These are phyloP conservation scores for Bassia scoparia DNA, from an alignment of 148 eudicot species.

Conservation along the genomic window DNA sequence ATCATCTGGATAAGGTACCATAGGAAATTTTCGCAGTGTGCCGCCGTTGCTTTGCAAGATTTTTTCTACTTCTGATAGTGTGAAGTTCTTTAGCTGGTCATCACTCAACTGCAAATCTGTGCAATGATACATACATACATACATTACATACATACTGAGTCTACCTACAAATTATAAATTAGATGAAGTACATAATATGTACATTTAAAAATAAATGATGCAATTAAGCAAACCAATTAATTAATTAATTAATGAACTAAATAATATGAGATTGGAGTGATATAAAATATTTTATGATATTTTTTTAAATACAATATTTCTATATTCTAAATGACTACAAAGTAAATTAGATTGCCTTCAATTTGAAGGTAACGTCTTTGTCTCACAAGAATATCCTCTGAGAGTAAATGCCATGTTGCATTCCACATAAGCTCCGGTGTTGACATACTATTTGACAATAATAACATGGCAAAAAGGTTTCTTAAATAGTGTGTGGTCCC, in stretches of 20 bases:
- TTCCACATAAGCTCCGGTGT: conserved; percentile 12
- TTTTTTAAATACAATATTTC: too few species aligned
- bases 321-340: too few species aligned
- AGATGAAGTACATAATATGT: too few species aligned
- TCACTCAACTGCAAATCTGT: conserved; percentile 6
- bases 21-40: background rate
- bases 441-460: background rate
- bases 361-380: background rate
- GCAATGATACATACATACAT: background rate
- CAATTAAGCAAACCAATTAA: too few species aligned
- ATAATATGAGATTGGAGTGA: too few species aligned
- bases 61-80: background rate
- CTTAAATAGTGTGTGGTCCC: background rate
- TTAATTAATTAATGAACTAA: too few species aligned
- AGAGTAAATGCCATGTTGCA: conserved; percentile 1
- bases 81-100: background rate
- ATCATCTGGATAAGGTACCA: background rate
- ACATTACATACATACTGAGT: background rate
- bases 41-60: conserved; percentile 1
- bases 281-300: too few species aligned
- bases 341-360: background rate
- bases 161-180: too few species aligned
- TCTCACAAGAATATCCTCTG: background rate
- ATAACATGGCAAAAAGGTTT: background rate
- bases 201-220: too few species aligned